Evolutionary conservation across 768 basidiomycete genomes (phyloP).

Genomic region (Clitopilus passeckerianus): DNA sequence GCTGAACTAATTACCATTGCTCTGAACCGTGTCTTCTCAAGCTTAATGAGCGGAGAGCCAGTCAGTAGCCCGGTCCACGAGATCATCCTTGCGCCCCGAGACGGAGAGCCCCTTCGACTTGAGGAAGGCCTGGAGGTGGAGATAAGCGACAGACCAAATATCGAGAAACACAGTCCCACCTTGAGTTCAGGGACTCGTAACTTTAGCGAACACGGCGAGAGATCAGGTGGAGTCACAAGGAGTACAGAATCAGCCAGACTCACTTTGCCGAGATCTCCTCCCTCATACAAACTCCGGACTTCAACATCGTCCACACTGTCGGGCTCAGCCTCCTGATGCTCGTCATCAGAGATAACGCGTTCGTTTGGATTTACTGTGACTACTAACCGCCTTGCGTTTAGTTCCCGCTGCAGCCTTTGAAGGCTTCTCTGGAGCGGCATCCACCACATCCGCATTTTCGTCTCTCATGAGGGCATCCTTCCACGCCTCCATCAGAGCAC

Average conservation of each 20-base stretch:
- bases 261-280: slow-evolving; percentile 26
- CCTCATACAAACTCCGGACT: slow-evolving; percentile 60
- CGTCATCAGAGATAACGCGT: background rate
- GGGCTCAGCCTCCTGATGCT: background rate
- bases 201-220: background rate
- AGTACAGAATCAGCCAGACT: background rate
- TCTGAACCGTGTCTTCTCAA: background rate
- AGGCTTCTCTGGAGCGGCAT: slow-evolving; percentile 13
- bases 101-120: background rate
- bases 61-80: background rate
- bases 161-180: background rate
- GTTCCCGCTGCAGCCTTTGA: slow-evolving; percentile 29
- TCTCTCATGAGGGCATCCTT: slow-evolving; percentile 59
- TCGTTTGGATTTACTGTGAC: background rate
- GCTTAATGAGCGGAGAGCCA: background rate
- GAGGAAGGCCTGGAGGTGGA: background rate
- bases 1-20: background rate
- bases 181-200: background rate
- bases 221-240: background rate
- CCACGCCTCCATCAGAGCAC: slow-evolving; percentile 65
- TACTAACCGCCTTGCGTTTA: slow-evolving; percentile 72
- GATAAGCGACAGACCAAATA: background rate
- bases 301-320: slow-evolving; percentile 65
- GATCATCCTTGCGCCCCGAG: background rate
- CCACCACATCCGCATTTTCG: slow-evolving; percentile 52